Conservation (phyloP, 345 rosid species). For the Gossypium anomalum region DNA sequence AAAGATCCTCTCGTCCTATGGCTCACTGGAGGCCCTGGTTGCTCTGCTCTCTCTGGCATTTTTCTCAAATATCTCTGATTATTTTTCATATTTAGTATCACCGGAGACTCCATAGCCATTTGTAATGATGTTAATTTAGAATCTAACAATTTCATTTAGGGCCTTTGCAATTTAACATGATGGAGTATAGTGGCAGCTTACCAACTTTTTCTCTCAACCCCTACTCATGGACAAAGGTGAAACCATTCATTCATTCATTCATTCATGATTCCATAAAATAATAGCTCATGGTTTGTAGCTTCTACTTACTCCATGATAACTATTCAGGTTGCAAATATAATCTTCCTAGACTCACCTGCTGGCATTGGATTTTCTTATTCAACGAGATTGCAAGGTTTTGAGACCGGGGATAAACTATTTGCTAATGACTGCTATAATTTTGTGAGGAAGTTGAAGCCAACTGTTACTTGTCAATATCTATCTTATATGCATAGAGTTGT, state of each 20-base stretch:
- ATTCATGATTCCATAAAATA: too few relatives aligned
- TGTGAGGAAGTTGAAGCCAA: conserved; percentile 13
- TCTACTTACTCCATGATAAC: background rate
- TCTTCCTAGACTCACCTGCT: conserved; percentile 17
- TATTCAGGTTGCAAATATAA: conserved; percentile 17
- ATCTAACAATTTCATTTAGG: conserved; percentile 10
- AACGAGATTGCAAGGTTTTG: conserved; percentile 7
- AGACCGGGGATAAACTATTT: background rate
- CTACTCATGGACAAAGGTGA: conserved; percentile 22
- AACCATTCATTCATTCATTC: background rate
- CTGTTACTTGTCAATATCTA: background rate
- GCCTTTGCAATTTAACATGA: conserved; percentile 15
- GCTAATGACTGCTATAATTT: background rate
- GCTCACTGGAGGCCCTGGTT: conserved; percentile 38
- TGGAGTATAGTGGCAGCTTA: conserved; percentile 22
- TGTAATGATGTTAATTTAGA: background rate
- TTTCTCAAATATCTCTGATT: background rate
- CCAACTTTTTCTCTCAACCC: conserved; percentile 17
- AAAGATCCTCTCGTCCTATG: conserved; percentile 34
- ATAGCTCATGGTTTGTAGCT: too few relatives aligned
- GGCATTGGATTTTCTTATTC: conserved; percentile 24
- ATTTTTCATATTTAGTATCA: too few relatives aligned
- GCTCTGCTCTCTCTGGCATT: conserved; percentile 26
- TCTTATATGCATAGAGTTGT: background rate
- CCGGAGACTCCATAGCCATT: too few relatives aligned